These are phyloP conservation scores for Borealophlyctis nickersoniae DNA, from an alignment of 192 early-diverging fungal species.

Conservation along the genomic window DNA sequence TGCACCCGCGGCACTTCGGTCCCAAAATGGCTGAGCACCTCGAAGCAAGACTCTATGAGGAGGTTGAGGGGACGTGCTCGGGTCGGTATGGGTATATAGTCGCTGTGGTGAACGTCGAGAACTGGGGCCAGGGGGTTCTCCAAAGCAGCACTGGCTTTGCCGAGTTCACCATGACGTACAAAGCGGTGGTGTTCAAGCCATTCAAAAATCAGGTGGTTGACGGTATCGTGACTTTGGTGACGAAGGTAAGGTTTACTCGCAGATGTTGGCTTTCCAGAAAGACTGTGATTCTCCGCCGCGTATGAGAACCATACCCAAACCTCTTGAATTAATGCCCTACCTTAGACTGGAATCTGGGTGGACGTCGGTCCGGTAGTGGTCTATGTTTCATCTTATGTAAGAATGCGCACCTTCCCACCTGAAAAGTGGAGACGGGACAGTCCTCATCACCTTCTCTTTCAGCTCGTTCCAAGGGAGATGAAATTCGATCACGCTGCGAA, in stretches of 20 bases:
- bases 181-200: conserved; percentile 95
- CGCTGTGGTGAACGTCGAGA: conserved; percentile 75
- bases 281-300: neutral
- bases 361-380: conserved; percentile 77
- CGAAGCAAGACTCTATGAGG: conserved; percentile 78
- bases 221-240: conserved; percentile 79
- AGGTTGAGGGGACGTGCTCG: conserved; percentile 93
- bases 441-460: conserved; percentile 6
- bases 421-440: neutral
- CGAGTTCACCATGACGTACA: conserved; percentile 89
- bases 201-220: conserved; percentile 97
- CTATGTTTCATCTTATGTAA: conserved; percentile 17
- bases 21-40: conserved; percentile 65
- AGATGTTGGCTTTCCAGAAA: neutral
- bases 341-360: conserved; percentile 88
- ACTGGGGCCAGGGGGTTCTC: conserved; percentile 71
- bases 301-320: neutral
- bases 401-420: conserved; percentile 8
- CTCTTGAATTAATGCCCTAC: neutral
- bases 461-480: conserved; percentile 86
- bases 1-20: conserved; percentile 92
- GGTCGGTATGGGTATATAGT: conserved; percentile 92
- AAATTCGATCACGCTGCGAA: conserved; percentile 87
- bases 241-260: conserved; percentile 60
- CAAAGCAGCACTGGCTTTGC: conserved; percentile 78